Evolutionary conservation across 805 yeast species (phyloP).

Genomic region (Metschnikowia lochheadii): DNA sequence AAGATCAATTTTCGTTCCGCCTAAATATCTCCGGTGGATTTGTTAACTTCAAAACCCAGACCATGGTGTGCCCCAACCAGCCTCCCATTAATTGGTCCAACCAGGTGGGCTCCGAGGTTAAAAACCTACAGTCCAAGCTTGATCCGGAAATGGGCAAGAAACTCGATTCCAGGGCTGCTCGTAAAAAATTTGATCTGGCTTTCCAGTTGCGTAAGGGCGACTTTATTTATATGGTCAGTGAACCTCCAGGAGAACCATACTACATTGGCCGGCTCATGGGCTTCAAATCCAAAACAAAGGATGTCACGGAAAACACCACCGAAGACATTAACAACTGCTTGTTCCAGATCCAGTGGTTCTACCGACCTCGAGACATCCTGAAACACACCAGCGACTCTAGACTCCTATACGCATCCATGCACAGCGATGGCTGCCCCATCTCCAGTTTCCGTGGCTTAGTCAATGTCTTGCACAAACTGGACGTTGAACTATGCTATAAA

Average conservation of each 20-base stretch:
- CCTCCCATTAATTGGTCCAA: conserved; percentile 7
- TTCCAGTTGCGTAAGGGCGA: conserved; percentile 51
- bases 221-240: conserved; percentile 77
- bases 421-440: conserved; percentile 78
- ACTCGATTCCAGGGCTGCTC: conserved; percentile 7
- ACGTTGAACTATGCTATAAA: conserved; percentile 45
- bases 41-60: conserved; percentile 35
- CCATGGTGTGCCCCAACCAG: conserved; percentile 36
- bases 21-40: conserved; percentile 41
- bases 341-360: conserved; percentile 85
- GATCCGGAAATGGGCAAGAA: conserved; percentile 7
- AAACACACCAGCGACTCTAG: conserved; percentile 67
- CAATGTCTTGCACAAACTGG: conserved; percentile 62
- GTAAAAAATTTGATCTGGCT: conserved; percentile 19
- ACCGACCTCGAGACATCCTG: conserved; percentile 81
- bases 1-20: conserved; percentile 41
- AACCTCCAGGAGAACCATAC: conserved; percentile 93
- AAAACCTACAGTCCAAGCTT: conserved; percentile 10
- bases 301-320: conserved; percentile 4
- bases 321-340: conserved; percentile 45
- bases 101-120: conserved; percentile 6
- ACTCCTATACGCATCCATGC: conserved; percentile 77
- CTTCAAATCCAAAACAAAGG: conserved; percentile 32
- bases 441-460: conserved; percentile 72
- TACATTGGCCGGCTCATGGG: conserved; percentile 83